These are phyloP conservation scores for Phytopythium vexans DNA, from an alignment of 352 stramenopile species.

Conservation along the genomic window DNA sequence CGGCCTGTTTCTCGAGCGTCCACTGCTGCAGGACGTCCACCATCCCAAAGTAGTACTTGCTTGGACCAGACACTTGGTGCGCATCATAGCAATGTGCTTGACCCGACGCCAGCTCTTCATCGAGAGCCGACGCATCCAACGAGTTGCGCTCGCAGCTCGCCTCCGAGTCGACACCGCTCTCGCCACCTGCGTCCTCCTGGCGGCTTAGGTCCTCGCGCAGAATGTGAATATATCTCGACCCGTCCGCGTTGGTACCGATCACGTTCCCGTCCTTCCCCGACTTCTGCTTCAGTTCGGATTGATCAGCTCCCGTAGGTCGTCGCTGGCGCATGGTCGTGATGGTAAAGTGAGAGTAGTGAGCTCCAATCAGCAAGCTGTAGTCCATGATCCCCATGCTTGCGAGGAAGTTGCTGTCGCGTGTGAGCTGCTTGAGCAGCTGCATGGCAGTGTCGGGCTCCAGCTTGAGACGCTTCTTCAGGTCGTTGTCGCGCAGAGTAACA, in stretches of 20 bases:
- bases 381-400: slow-evolving; percentile 89
- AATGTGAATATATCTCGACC: no score
- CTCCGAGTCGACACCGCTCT: slow-evolving; percentile 1
- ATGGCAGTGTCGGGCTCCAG: slow-evolving; percentile 43
- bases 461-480: slow-evolving; percentile 83
- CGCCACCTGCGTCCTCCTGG: background rate
- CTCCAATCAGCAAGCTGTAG: slow-evolving; percentile 86
- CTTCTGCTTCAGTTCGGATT: no score
- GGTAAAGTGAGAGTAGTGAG: slow-evolving; percentile 83
- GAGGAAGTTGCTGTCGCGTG: slow-evolving; percentile 80
- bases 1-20: slow-evolving; percentile 73
- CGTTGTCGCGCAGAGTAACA: slow-evolving; percentile 82
- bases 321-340: slow-evolving; percentile 44
- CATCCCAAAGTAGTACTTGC: slow-evolving; percentile 88
- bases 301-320: background rate
- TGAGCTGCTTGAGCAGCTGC: slow-evolving; percentile 77
- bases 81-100: slow-evolving; percentile 55
- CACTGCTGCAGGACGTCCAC: slow-evolving; percentile 90
- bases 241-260: no score
- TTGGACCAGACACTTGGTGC: slow-evolving; percentile 79
- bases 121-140: background rate
- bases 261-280: no score
- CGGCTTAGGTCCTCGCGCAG: background rate
- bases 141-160: slow-evolving; percentile 6
- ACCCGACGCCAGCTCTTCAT: background rate